Conservation (phyloP, 2,329 filamentous ascomycete species). For the Scleromitrula shiraiana region DNA sequence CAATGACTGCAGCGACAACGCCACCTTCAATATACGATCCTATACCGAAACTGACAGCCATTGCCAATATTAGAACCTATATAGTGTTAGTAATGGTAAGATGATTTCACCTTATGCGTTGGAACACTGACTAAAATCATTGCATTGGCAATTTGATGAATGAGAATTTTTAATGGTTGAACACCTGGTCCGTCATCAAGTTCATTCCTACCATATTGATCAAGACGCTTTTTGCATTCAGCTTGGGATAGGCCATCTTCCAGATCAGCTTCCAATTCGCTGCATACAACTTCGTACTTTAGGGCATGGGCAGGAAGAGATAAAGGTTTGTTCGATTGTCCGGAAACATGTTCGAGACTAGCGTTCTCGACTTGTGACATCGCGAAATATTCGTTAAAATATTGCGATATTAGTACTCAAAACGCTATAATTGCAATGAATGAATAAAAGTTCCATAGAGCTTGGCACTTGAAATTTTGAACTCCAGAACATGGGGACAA, state of each 20-base stretch:
- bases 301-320: slow-evolving; percentile 57
- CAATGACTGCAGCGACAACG: slow-evolving; percentile 49
- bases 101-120: not conserved
- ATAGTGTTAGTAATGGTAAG: slow-evolving; percentile 26
- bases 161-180: slow-evolving; percentile 53
- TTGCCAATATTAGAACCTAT: slow-evolving; percentile 46
- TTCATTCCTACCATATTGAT: slow-evolving; percentile 53
- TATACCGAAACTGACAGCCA: slow-evolving; percentile 50
- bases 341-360: slow-evolving; percentile 31
- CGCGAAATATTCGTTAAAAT: not conserved
- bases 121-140: slow-evolving; percentile 47
- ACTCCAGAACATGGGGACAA: too few species aligned
- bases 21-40: slow-evolving; percentile 53
- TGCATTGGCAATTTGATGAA: slow-evolving; percentile 60
- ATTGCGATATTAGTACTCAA: too few species aligned
- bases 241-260: slow-evolving; percentile 48
- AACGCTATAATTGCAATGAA: too few species aligned
- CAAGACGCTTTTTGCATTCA: slow-evolving; percentile 47
- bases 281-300: slow-evolving; percentile 41
- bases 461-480: too few species aligned
- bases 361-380: not conserved
- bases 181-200: slow-evolving; percentile 54
- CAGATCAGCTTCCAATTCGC: slow-evolving; percentile 47
- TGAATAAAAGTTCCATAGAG: too few species aligned
- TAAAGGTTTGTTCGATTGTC: slow-evolving; percentile 44